A percentile compares a stretch with the other conserved stretches of the same genome.
phyloP scores from a whole-genome alignment of 164 flowering plant species.

The Pachysandra terminalis region DNA sequence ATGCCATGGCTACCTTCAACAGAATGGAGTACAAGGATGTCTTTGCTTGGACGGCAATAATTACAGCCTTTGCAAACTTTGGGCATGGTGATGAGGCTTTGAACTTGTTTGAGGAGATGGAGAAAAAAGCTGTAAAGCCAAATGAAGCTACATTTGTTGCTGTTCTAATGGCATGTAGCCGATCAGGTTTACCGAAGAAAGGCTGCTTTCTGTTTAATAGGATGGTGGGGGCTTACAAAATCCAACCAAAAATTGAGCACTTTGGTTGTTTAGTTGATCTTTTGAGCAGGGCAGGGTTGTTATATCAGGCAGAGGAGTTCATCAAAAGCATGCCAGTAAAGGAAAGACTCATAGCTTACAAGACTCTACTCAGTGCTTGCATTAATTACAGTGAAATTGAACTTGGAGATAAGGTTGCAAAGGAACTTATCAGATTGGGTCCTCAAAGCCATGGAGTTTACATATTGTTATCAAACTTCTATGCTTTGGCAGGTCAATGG shows the following conservation, averaged over 20 bases:
- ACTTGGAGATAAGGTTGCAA: slow-evolving; percentile 24
- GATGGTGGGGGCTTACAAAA: slow-evolving; percentile 19
- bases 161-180: slow-evolving; percentile 29
- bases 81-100: slow-evolving; percentile 31
- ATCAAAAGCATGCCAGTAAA: slow-evolving; percentile 14
- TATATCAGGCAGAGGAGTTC: slow-evolving; percentile 24
- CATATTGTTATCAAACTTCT: slow-evolving; percentile 28
- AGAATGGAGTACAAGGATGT: slow-evolving; percentile 26
- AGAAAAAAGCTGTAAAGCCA: slow-evolving; percentile 21
- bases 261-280: slow-evolving; percentile 27
- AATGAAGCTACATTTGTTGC: slow-evolving; percentile 37
- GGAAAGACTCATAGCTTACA: slow-evolving; percentile 23
- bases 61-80: slow-evolving; percentile 28
- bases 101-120: slow-evolving; percentile 26
- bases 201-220: slow-evolving; percentile 23
- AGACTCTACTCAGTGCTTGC: slow-evolving; percentile 32
- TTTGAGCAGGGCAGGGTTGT: slow-evolving; percentile 27
- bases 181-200: slow-evolving; percentile 24
- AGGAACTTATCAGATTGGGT: slow-evolving; percentile 17
- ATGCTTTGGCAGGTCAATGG: slow-evolving; percentile 29
- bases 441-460: slow-evolving; percentile 18
- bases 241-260: slow-evolving; percentile 27
- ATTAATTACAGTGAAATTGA: slow-evolving; percentile 18
- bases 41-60: slow-evolving; percentile 30
- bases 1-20: slow-evolving; percentile 22